Percentiles rank a stretch among this genome's conserved stretches.
Conservation (phyloP, 2,329 filamentous ascomycete species). For the Sordariomycetes sp. region DNA sequence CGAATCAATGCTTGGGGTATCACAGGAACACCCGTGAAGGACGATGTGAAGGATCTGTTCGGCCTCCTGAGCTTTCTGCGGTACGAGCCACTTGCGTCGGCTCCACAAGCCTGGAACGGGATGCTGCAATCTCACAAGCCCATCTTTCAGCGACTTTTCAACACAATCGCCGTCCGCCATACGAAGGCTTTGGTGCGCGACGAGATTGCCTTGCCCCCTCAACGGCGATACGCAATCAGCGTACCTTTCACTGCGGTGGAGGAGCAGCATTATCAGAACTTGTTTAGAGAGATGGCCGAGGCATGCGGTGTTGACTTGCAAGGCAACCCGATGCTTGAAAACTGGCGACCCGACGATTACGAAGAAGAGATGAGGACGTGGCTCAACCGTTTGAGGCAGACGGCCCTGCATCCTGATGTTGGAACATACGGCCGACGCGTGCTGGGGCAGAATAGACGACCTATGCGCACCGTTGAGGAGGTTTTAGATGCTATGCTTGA, state of each 20-base stretch:
- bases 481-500: slow-evolving; percentile 90
- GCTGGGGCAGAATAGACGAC: slow-evolving; percentile 53
- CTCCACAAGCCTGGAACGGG: slow-evolving; percentile 56
- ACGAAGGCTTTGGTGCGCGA: slow-evolving; percentile 73
- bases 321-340: slow-evolving; percentile 50
- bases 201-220: slow-evolving; percentile 70
- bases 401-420: slow-evolving; percentile 78
- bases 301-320: slow-evolving; percentile 55
- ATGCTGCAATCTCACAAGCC: slow-evolving; percentile 52
- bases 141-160: slow-evolving; percentile 62
- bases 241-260: slow-evolving; percentile 87
- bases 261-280: slow-evolving; percentile 73
- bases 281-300: slow-evolving; percentile 68
- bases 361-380: slow-evolving; percentile 71
- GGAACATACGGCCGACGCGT: slow-evolving; percentile 56
- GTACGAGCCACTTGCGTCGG: slow-evolving; percentile 66
- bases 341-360: slow-evolving; percentile 57
- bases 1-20: slow-evolving; percentile 86
- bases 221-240: slow-evolving; percentile 80
- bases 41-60: slow-evolving; percentile 66
- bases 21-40: slow-evolving; percentile 77
- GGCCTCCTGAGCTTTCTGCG: slow-evolving; percentile 75
- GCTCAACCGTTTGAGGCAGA: slow-evolving; percentile 70
- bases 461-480: slow-evolving; percentile 73
- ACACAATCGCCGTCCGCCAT: slow-evolving; percentile 67